Conservation (phyloP, 1,139 yeast species). For the Kluyveromyces sp. region DNA sequence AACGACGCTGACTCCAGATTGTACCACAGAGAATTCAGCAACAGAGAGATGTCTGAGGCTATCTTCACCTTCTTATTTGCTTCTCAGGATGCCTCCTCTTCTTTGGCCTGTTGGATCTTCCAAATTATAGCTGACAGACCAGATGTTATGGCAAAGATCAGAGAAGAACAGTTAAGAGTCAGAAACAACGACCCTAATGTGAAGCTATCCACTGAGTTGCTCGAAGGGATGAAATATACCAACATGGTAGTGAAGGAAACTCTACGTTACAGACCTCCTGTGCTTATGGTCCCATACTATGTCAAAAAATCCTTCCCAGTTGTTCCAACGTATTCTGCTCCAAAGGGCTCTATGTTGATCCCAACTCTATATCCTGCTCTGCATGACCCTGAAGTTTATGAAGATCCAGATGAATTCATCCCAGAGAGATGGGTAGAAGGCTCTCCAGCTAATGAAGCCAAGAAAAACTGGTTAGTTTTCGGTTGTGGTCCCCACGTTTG, state of each 20-base stretch:
- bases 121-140: conserved; percentile 95
- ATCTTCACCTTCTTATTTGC: conserved; percentile 95
- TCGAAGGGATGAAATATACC: conserved; percentile 83
- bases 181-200: conserved; percentile 67
- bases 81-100: conserved; percentile 95
- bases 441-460: conserved; percentile 50
- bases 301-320: conserved; percentile 83
- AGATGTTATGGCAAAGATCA: conserved; percentile 71
- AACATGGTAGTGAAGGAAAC: conserved; percentile 85
- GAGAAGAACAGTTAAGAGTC: conserved; percentile 84
- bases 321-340: conserved; percentile 76
- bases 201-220: conserved; percentile 60
- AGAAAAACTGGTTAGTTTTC: conserved; percentile 90
- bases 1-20: conserved; percentile 42
- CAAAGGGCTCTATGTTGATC: conserved; percentile 94
- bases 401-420: conserved; percentile 83
- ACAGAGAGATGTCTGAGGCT: conserved; percentile 91
- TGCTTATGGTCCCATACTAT: conserved; percentile 93
- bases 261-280: conserved; percentile 94
- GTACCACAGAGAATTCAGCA: conserved; percentile 73
- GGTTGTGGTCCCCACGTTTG: conserved; percentile 97
- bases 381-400: conserved; percentile 95
- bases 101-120: conserved; percentile 98
- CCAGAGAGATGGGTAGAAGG: conserved; percentile 94
- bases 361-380: conserved; percentile 93